phyloP scores from a whole-genome alignment of 345 rosid species.

The Noccaea bulbosa region DNA sequence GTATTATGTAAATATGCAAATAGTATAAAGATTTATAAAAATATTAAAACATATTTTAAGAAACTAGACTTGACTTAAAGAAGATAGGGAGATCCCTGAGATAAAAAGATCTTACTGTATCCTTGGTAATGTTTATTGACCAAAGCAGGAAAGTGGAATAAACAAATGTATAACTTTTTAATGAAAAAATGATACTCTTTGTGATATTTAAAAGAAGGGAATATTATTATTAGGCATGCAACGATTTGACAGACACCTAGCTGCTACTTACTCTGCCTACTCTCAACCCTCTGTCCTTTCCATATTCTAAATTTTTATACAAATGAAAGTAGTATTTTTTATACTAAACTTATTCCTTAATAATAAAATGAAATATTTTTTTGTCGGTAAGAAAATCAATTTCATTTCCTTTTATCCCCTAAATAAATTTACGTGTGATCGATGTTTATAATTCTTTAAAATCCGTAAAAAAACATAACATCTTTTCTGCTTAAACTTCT shows the following conservation, averaged over 20 bases:
- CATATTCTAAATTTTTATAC: neutral
- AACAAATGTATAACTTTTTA: constrained; percentile 10
- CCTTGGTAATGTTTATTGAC: constrained; percentile 31
- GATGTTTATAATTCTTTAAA: neutral
- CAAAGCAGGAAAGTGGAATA: constrained; percentile 32
- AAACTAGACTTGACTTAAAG: constrained; percentile 27
- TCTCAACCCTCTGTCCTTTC: constrained; percentile 14
- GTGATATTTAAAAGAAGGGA: constrained; percentile 17
- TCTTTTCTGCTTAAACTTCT: neutral
- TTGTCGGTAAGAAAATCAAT: neutral
- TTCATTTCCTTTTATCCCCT: neutral
- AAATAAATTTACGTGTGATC: neutral
- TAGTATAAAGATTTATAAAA: too few species aligned
- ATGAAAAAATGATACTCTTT: constrained; percentile 25
- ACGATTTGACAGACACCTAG: constrained; percentile 38
- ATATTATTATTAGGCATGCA: constrained; percentile 39
- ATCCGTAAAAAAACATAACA: neutral
- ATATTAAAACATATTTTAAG: neutral
- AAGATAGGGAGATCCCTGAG: constrained; percentile 21
- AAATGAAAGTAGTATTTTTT: neutral
- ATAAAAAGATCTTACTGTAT: constrained; percentile 25
- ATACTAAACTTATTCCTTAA: neutral
- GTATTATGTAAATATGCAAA: too few species aligned
- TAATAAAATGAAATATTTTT: neutral
- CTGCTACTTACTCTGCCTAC: constrained; percentile 8